phyloP scores from a whole-genome alignment of 1,284 basidiomycete species.

The Cryptococcus sp. region DNA sequence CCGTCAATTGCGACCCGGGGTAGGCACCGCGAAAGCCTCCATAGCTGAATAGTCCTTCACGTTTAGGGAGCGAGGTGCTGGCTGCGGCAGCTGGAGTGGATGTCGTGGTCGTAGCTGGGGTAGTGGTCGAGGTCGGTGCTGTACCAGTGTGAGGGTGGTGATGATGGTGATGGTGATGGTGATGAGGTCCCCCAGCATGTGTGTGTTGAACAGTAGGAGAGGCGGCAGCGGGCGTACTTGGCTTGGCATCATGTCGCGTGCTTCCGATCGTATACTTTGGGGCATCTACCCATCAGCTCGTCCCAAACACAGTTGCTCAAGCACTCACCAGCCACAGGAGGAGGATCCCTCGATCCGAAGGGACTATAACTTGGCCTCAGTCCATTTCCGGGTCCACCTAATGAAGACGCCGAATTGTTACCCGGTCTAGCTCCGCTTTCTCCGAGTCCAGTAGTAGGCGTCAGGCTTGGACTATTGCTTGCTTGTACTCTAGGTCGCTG shows the following conservation, averaged over 20 bases:
- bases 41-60: no score
- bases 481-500: no score
- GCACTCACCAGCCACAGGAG: conserved; percentile 2
- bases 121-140: no score
- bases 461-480: no score
- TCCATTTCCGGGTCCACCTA: conserved; percentile 3
- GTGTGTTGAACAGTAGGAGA: not conserved
- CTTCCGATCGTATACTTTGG: not conserved
- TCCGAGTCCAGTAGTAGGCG: no score
- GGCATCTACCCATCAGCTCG: not conserved
- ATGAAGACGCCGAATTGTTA: no score
- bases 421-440: no score
- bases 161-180: conserved; percentile 19
- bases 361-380: conserved; percentile 12
- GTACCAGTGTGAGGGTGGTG: conserved; percentile 6
- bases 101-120: no score
- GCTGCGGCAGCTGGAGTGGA: no score
- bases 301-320: not conserved
- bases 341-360: conserved; percentile 2
- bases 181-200: conserved; percentile 1
- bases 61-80: no score
- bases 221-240: not conserved
- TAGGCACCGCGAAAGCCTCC: not conserved
- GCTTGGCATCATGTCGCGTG: not conserved
- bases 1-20: conserved; percentile 4